Percentiles rank a stretch among this genome's conserved stretches.
Conservation (phyloP, 768 basidiomycete species). For the Leccinum boreale region DNA sequence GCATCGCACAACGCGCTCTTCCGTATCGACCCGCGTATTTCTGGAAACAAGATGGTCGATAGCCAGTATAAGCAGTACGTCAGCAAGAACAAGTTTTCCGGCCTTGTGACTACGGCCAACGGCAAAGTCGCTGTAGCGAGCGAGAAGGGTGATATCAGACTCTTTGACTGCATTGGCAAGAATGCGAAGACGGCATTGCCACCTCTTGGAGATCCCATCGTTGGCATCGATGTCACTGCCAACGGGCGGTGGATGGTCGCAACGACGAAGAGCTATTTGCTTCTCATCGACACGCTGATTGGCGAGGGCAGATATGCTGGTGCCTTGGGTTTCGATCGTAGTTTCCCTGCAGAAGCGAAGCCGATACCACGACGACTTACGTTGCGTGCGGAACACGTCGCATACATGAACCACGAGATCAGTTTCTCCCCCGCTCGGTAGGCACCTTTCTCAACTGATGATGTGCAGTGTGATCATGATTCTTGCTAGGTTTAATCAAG, state of each 20-base stretch:
- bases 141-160: conserved; percentile 92
- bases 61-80: conserved; percentile 95
- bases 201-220: conserved; percentile 90
- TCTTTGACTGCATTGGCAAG: conserved; percentile 96
- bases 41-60: conserved; percentile 91
- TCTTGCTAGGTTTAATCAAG: conserved; percentile 80
- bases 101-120: conserved; percentile 79
- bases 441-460: conserved; percentile 8
- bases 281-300: conserved; percentile 93
- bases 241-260: conserved; percentile 94
- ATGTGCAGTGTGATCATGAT: background rate
- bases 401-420: conserved; percentile 87
- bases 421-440: conserved; percentile 93
- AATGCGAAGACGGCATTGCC: conserved; percentile 98
- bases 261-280: conserved; percentile 89
- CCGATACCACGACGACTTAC: conserved; percentile 87
- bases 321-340: conserved; percentile 84
- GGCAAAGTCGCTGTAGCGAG: conserved; percentile 93
- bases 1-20: conserved; percentile 93
- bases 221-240: conserved; percentile 92
- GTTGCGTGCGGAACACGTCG: conserved; percentile 86
- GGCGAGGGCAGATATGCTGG: conserved; percentile 86
- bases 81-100: conserved; percentile 93
- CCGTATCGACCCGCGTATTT: conserved; percentile 94
- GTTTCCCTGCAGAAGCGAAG: conserved; percentile 93